Evolutionary conservation across 306 rosid species (phyloP).

Genomic region (Cucumis melo): DNA sequence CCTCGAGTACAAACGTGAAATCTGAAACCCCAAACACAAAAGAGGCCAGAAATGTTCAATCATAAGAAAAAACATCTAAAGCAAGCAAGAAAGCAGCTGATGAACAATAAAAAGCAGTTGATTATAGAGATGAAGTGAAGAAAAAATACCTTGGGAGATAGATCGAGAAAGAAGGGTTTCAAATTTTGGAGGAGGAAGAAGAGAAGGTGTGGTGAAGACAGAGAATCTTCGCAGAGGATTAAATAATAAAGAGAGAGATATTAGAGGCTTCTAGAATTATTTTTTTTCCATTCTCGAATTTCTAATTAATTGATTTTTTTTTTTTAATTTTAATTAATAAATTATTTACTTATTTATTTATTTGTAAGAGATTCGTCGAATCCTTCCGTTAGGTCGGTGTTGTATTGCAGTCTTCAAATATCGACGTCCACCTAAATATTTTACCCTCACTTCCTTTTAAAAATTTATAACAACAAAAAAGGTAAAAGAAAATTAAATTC

Average conservation of each 20-base stretch:
- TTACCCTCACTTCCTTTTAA: too few relatives aligned
- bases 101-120: neutral
- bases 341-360: too few relatives aligned
- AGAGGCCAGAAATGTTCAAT: neutral
- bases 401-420: too few relatives aligned
- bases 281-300: neutral
- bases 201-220: neutral
- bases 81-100: neutral
- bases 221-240: neutral
- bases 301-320: too few relatives aligned
- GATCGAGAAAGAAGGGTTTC: neutral
- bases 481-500: too few relatives aligned
- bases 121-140: neutral
- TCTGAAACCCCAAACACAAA: neutral
- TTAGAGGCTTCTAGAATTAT: slow-evolving; percentile 7
- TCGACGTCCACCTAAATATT: too few relatives aligned
- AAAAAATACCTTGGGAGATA: neutral
- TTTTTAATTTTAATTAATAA: too few relatives aligned
- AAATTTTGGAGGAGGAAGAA: neutral
- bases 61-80: slow-evolving; percentile 14
- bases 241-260: neutral
- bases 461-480: too few relatives aligned
- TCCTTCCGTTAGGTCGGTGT: too few relatives aligned
- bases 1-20: neutral
- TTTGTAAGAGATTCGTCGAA: too few relatives aligned